phyloP scores from a whole-genome alignment of 1,284 basidiomycete genomes.

The Baeospora myosura region DNA sequence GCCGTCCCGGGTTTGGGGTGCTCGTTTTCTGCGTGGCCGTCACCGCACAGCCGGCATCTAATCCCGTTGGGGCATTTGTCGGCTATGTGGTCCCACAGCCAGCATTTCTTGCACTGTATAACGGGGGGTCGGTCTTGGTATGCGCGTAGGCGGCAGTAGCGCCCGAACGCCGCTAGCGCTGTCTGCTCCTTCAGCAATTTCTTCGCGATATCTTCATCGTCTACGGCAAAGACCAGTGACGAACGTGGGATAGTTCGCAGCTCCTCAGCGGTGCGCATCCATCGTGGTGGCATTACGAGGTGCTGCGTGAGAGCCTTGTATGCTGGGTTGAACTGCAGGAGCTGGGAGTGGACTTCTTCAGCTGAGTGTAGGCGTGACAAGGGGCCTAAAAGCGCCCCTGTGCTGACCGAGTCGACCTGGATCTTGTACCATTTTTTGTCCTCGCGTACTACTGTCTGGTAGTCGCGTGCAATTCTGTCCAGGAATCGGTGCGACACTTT shows the following conservation, averaged over 20 bases:
- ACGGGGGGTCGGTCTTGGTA: constrained; percentile 18
- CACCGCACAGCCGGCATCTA: constrained; percentile 19
- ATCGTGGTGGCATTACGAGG: background rate
- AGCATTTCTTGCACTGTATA: constrained; percentile 22
- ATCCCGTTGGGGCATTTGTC: constrained; percentile 15
- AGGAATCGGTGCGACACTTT: constrained; percentile 8
- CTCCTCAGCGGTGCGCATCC: constrained; percentile 8
- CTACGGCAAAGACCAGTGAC: constrained; percentile 18
- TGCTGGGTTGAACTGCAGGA: background rate
- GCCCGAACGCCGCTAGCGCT: constrained; percentile 16
- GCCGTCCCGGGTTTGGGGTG: background rate
- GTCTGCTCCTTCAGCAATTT: constrained; percentile 12
- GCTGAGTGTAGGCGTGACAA: background rate
- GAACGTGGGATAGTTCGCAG: constrained; percentile 10
- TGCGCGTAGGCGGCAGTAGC: constrained; percentile 11
- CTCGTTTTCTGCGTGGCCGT: constrained; percentile 13
- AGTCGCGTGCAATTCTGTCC: constrained; percentile 8
- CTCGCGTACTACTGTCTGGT: constrained; percentile 4
- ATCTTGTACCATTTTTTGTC: constrained; percentile 21
- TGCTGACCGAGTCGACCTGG: constrained; percentile 17
- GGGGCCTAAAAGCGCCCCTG: constrained; percentile 9
- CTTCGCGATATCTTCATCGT: constrained; percentile 15
- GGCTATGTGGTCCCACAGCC: constrained; percentile 21
- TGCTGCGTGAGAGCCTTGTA: background rate
- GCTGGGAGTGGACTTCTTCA: background rate